phyloP scores from a whole-genome alignment of 352 stramenopile genomes.

The Blastocystis sp. region DNA sequence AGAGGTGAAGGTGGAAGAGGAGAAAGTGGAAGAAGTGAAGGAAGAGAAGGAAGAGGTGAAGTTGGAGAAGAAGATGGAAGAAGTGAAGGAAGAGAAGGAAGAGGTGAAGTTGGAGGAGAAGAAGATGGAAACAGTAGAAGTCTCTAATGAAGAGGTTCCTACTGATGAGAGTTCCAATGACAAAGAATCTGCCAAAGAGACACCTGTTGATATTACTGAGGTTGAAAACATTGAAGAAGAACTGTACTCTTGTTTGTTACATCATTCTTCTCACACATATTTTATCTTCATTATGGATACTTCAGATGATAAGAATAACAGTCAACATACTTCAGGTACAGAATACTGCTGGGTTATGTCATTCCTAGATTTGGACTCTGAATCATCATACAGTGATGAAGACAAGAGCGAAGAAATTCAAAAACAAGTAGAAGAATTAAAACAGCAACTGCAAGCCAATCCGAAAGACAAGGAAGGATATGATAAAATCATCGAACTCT shows the following conservation, averaged over 20 bases:
- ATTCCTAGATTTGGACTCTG: neutral
- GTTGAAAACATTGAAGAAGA: constrained; percentile 38
- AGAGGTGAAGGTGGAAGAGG: neutral
- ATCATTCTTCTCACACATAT: neutral
- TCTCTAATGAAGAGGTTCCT: neutral
- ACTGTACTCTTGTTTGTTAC: constrained; percentile 40
- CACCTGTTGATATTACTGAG: neutral
- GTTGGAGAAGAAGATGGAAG: neutral
- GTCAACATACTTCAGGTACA: neutral
- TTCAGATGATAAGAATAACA: neutral
- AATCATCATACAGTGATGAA: neutral
- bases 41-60: constrained; percentile 21
- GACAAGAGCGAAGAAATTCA: neutral
- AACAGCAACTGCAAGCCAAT: neutral
- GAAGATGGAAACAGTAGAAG: neutral
- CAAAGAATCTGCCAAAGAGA: neutral
- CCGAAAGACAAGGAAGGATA: constrained; percentile 15
- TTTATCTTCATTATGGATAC: neutral
- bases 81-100: neutral
- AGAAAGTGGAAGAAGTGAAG: neutral
- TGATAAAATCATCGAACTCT: neutral
- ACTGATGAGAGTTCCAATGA: neutral
- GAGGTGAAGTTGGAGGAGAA: neutral
- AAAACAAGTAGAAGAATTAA: constrained; percentile 19
- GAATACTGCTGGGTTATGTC: neutral